Evolutionary conservation across 129 eudicot species (phyloP), one percentile per base, ranked within the genome.

Genomic region (Tagetes erecta): DNA sequence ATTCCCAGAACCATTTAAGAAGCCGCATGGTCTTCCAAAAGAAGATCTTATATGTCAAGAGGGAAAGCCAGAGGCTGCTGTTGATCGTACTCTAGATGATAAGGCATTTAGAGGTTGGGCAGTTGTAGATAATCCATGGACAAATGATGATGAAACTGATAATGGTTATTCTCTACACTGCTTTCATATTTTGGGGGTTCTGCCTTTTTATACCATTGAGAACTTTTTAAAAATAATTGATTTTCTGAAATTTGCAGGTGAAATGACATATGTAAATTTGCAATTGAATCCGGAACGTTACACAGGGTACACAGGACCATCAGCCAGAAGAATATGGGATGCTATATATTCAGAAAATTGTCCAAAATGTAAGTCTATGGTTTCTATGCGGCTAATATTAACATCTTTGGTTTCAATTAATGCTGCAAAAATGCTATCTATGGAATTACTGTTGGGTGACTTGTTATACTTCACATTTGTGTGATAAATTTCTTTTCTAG

Each of bases 271-370:
- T 77, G 99, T 94, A 31, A 94, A 94, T 76, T 87, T 94, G 64
- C 88, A 71, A 66, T 69, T 94, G 75, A 94, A 94, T 74, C 99
- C 99, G 5, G 99, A 94, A 74, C 87, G 99, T 62, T 91, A 94
- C 80, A 91, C 99, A 8, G 97, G 99, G 49, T 94, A 94, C 76
- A 88, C 88, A 42, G 99, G 99, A 41, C 91, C 96, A 34, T 94
- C 99, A 40, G 99, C 99, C 50, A 78, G 97, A 76, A 88, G 99
- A 81, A 94, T 94, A 80, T 94, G 99, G 99, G 99, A 94, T 46
- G 99, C 99, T 72, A 46, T 94, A 71, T 94, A 94, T 77, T 86
- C 97, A 42, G 99, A 94, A 79, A 94, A 94, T 75, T 94, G 99
- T 76, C 99, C 93, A 44, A 88, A 80, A 80, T 94, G 99, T 94